Evolutionary conservation across 768 basidiomycete species (phyloP), one percentile per base, ranked within the genome.

Genomic region (Artomyces pyxidatus): DNA sequence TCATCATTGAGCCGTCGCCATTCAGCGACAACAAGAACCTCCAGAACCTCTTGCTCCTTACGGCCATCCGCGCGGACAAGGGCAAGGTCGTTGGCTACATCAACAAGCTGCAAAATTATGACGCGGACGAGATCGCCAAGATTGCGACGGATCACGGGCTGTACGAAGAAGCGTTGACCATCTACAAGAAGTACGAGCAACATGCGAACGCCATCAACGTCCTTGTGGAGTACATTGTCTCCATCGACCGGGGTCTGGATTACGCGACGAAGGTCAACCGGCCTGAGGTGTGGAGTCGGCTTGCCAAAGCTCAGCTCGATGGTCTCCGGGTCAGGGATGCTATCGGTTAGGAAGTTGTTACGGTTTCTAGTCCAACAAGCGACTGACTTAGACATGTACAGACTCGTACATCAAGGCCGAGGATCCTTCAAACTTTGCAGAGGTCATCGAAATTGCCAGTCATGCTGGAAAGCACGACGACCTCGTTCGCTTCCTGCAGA

Each of bases 271-370:
- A 96, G 74, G 86, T 97, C 68, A 90, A 97, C 71, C 78, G 83
- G 64, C 92, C 96, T 29, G 92, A 90, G 57, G 95, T 98, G 14
- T 99, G 96, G 96, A 92, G 88, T 58, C 71, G 96, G 45, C 78
- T 99, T 55, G 96, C 89, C n/a, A 99, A 99, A 67, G 96, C 96
- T 19, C 96, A 99, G 65, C 78, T 99, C 43, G 96, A 99, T 63
- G 96, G 96, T 56, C 78, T 98, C 44, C 89, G 96, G 37, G 89
- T 99, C 71, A 98, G 97, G 69, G 95, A 99, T 60, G 82, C 95
- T 11, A 97, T 99, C 58, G 92, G 89, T 91, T 58, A 21, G 37
- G n/a, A 14, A n/a, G n/a, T n/a, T n/a, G n/a, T n/a, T n/a, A n/a
- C n/a, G n/a, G n/a, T n/a, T n/a, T n/a, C n/a, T n/a, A n/a, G n/a